Evolutionary conservation across 768 basidiomycete genomes (phyloP), one percentile per base, ranked within the genome.

Genomic region (Sutorius australiensis): DNA sequence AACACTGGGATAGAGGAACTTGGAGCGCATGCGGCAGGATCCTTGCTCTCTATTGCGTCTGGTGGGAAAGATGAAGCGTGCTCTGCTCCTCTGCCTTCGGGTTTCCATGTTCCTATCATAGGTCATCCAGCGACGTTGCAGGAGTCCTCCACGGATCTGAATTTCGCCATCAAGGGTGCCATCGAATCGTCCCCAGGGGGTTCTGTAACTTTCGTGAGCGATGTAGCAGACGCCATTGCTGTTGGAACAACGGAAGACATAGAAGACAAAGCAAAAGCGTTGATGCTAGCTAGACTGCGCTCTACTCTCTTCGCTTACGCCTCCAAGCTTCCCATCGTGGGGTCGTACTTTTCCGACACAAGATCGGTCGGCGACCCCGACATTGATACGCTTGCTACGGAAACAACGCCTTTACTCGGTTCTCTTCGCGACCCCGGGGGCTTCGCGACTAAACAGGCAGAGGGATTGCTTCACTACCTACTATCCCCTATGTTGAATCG

Each of bases 391-490:
- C 8, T 46, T 6, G 48, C 46, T n/a, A 63, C 54, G 9, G 63
- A 67, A 44, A 61, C 66, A 27, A 65, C 66, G 10, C 65, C 63
- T 40, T 50, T 66, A 14, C 48, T 67, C 1, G 66, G 56, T n/a
- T 54, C 51, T 12, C 19, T 67, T 51, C 60, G 41, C 13, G 58
- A 67, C 37, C 61, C 58, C 32, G 56, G 54, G 51, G 57, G 50
- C 39, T 66, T 65, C 32, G 66, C 57, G 8, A 57, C 55, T 3
- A 16, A 59, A 42, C 55, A 53, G 19, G 56, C 56, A 7, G 53
- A 62, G 21, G 66, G 56, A 21, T 17, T 65, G 0, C 32, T 67
- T 48, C 53, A 14, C 21, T 58, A 55, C 33, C 14, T 57, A 12
- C 12, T 59, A 21, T 53, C 58, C 28, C 58, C 57, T n/a, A 12